phyloP scores from a whole-genome alignment of 2,329 filamentous ascomycete genomes.

The Fusarium tricinctum region DNA sequence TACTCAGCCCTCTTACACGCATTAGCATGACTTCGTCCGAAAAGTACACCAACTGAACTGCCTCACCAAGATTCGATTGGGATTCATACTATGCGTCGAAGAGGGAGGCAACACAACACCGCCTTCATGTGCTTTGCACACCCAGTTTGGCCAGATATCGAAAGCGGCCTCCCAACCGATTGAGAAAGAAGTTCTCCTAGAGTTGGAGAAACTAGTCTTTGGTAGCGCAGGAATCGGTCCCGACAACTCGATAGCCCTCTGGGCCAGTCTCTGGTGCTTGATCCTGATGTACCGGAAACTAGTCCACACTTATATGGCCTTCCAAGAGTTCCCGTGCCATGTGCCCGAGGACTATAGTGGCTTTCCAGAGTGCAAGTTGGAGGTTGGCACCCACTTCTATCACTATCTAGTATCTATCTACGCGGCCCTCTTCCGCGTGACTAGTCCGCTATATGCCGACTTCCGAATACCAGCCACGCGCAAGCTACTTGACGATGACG shows the following conservation, averaged over 20 bases:
- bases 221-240: constrained; percentile 44
- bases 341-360: constrained; percentile 50
- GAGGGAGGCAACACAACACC: constrained; percentile 44
- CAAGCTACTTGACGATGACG: constrained; percentile 44
- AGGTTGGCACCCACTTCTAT: constrained; percentile 50
- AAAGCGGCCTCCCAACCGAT: constrained; percentile 48
- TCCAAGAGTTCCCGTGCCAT: constrained; percentile 50
- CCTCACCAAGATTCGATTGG: constrained; percentile 47
- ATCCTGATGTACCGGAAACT: constrained; percentile 51
- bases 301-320: constrained; percentile 49
- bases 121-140: constrained; percentile 49
- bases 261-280: constrained; percentile 50
- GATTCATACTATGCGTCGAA: constrained; percentile 47
- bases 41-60: constrained; percentile 50
- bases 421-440: constrained; percentile 48
- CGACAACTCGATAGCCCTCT: constrained; percentile 47
- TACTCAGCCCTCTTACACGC: constrained; percentile 9
- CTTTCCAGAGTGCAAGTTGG: constrained; percentile 49
- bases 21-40: constrained; percentile 44
- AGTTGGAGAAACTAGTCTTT: constrained; percentile 49
- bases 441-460: constrained; percentile 49
- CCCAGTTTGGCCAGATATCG: constrained; percentile 50
- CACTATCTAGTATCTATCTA: constrained; percentile 51
- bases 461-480: constrained; percentile 44
- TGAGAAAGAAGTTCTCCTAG: constrained; percentile 46